These are phyloP conservation scores for Verticillium albo-atrum DNA, from an alignment of 2,329 filamentous ascomycete genomes.

Conservation along the genomic window DNA sequence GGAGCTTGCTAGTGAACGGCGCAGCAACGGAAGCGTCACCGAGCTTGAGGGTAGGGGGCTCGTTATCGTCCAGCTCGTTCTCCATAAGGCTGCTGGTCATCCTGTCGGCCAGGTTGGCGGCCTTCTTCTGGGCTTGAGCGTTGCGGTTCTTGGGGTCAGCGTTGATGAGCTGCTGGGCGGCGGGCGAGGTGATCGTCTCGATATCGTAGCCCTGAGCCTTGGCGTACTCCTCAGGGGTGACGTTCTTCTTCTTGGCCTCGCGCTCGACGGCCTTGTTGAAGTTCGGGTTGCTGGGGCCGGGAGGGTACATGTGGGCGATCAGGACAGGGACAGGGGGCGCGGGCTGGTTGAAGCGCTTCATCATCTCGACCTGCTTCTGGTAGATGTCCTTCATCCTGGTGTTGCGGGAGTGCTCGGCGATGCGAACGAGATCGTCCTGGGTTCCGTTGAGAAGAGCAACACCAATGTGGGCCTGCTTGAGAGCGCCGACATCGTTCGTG, in stretches of 20 bases:
- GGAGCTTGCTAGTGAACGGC: constrained; percentile 95
- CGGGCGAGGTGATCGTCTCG: constrained; percentile 64
- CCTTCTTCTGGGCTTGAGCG: constrained; percentile 65
- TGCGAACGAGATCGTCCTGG: constrained; percentile 82
- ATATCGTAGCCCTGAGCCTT: constrained; percentile 49
- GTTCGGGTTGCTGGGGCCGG: constrained; percentile 87
- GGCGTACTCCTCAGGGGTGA: constrained; percentile 54
- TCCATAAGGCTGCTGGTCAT: constrained; percentile 87
- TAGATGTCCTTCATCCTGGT: constrained; percentile 99
- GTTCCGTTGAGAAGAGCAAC: constrained; percentile 95
- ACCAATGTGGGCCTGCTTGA: constrained; percentile 97
- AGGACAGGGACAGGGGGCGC: constrained; percentile 84
- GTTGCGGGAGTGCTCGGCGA: constrained; percentile 88
- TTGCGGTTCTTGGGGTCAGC: constrained; percentile 52
- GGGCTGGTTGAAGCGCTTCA: constrained; percentile 93
- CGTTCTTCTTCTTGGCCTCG: constrained; percentile 75
- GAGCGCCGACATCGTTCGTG: constrained; percentile 93
- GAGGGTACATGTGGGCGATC: constrained; percentile 92
- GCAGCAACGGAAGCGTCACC: constrained; percentile 96
- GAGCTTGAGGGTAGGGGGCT: constrained; percentile 93
- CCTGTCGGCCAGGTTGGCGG: constrained; percentile 78
- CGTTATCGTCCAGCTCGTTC: constrained; percentile 77
- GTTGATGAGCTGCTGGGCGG: constrained; percentile 52
- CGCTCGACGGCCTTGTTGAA: constrained; percentile 87
- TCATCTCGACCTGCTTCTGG: constrained; percentile 88